phyloP scores from a whole-genome alignment of 345 rosid species.

The Anastatica hierochuntica region DNA sequence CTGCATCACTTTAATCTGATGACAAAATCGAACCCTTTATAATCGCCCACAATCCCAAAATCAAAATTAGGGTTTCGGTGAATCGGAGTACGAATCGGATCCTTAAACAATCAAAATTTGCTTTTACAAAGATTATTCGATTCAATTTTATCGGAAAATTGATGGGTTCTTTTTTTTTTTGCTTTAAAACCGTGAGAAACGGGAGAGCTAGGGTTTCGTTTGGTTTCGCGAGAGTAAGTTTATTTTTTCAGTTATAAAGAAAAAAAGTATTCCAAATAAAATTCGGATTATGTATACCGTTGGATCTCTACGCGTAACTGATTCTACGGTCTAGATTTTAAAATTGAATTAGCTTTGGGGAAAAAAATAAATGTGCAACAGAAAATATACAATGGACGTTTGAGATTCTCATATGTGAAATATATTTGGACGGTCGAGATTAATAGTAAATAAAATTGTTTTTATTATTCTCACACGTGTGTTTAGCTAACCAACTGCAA shows the following conservation, averaged over 20 bases:
- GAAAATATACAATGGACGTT: conserved; percentile 20
- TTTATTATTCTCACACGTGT: conserved; percentile 15
- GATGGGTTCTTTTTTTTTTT: too few species aligned
- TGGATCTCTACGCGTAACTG: conserved; percentile 7
- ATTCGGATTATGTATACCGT: not conserved
- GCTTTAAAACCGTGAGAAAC: conserved; percentile 37
- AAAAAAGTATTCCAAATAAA: conserved; percentile 11
- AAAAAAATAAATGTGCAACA: conserved; percentile 3
- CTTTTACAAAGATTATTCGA: conserved; percentile 24
- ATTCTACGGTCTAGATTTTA: conserved; percentile 6
- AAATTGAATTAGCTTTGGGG: not conserved
- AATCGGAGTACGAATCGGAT: conserved; percentile 33
- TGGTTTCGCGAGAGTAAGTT: conserved; percentile 41
- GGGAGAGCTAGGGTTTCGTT: conserved; percentile 59
- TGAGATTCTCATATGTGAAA: conserved; percentile 4
- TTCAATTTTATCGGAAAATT: conserved; percentile 23
- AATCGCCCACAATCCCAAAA: conserved; percentile 25
- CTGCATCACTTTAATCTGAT: conserved; percentile 29
- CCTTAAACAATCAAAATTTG: conserved; percentile 17
- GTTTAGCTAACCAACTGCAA: conserved; percentile 20
- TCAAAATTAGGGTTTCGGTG: conserved; percentile 28
- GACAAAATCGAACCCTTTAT: conserved; percentile 15
- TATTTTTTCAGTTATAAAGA: conserved; percentile 33
- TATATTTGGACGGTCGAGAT: conserved; percentile 11
- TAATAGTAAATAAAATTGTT: not conserved